Evolutionary conservation across 2,329 filamentous ascomycete genomes (phyloP), one percentile per base, ranked within the genome.

Genomic region (Epichloe glyceriae): DNA sequence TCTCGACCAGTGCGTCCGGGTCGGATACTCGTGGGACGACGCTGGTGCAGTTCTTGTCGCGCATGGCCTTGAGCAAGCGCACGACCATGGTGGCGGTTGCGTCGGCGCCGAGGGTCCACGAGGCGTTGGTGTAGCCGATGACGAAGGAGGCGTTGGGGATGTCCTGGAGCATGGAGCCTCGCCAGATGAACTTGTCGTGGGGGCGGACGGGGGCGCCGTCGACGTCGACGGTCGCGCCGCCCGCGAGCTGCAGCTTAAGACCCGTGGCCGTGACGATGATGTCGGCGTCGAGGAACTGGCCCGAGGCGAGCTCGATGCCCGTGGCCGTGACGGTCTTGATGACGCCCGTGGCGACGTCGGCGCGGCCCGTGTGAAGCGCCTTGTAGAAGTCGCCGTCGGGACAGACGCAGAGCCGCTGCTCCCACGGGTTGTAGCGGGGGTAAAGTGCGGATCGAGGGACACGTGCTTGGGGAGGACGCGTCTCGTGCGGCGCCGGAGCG

Each of bases 331-430:
- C 69, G 0, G 64, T 70, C 26, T 72, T 63, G 57, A 81, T 76
- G 5, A 57, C 65, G 50, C 70, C 74, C 0, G 75, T 78, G 1
- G 73, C 68, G 7, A 78, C 60, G 22, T 67, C 58, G 1, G 64
- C 62, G 45, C 72, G 72, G 1, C 63, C 63, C 0, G 58, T 60
- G 40, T 64, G 64, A 0, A 78, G 58, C 0, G 69, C 66, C 33
- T 69, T 59, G 60, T 71, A 78, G 57, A 78, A 79, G 57, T 79
- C 75, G 3, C 70, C 73, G 47, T 73, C 67, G 0, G 71, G 72
- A 20, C 63, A 80, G 50, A 86, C 67, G 58, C 86, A 89, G n/a
- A 90, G 68, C 0, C 86, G 78, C 64, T 93, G 86, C 47, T 86
- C 76, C 75, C 84, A 82, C 0, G 80, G 80, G 43, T 75, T 72